These are phyloP conservation scores for Ascocoryne sarcoides DNA, from an alignment of 2,329 filamentous ascomycete genomes.

Conservation along the genomic window DNA sequence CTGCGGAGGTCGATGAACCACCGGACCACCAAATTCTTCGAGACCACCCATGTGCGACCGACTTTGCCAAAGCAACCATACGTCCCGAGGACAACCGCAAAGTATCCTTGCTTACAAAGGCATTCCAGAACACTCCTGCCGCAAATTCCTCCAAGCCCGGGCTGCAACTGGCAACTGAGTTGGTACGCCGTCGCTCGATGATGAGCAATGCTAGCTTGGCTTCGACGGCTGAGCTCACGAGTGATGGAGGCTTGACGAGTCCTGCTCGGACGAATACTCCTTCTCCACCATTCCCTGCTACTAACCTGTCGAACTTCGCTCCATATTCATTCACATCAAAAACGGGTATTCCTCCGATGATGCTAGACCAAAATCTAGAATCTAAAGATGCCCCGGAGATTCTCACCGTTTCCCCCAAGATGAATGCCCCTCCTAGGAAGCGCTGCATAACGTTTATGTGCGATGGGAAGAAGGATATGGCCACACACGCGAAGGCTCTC, in stretches of 20 bases:
- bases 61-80: conserved; percentile 30
- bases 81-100: conserved; percentile 47
- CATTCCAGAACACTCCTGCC: conserved; percentile 61
- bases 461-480: conserved; percentile 45
- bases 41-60: conserved; percentile 9
- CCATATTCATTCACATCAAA: conserved; percentile 22
- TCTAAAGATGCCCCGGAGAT: conserved; percentile 6
- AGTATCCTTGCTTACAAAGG: conserved; percentile 80
- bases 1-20: conserved; percentile 78
- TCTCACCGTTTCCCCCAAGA: conserved; percentile 30
- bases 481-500: conserved; percentile 26
- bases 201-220: conserved; percentile 73
- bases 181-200: conserved; percentile 41
- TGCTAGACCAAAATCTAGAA: background rate
- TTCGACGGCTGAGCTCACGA: conserved; percentile 88
- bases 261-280: conserved; percentile 81
- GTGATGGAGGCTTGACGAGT: conserved; percentile 84
- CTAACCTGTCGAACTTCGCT: conserved; percentile 35
- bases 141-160: conserved; percentile 37
- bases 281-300: conserved; percentile 69
- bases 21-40: conserved; percentile 48
- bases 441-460: conserved; percentile 92
- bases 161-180: conserved; percentile 33
- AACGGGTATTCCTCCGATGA: conserved; percentile 5
- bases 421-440: conserved; percentile 64